Conservation (phyloP, 345 rosid genomes). For the Angophora floribunda region DNA sequence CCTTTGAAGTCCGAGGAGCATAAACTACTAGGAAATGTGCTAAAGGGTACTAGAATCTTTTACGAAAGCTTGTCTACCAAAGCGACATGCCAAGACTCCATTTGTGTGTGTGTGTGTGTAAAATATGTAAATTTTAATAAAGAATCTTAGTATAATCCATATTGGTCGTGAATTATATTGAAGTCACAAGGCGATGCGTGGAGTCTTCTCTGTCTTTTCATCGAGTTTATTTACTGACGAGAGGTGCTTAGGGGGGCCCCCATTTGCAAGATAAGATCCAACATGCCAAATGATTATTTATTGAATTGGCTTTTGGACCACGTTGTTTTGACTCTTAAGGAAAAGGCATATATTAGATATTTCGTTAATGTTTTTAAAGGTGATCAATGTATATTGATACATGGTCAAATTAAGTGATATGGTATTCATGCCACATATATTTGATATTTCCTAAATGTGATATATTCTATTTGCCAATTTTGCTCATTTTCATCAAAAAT, state of each 20-base stretch:
- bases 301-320: not conserved
- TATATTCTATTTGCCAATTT: too few relatives aligned
- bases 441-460: not conserved
- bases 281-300: not conserved
- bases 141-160: not conserved
- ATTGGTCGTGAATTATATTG: not conserved
- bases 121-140: not conserved
- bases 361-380: not conserved
- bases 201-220: not conserved
- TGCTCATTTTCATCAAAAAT: too few relatives aligned
- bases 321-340: not conserved
- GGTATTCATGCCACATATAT: not conserved
- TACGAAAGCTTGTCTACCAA: not conserved
- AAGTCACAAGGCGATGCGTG: not conserved
- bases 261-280: not conserved
- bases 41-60: not conserved
- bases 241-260: not conserved
- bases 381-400: not conserved
- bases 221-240: not conserved
- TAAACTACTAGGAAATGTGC: not conserved
- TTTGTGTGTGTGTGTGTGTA: not conserved
- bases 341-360: not conserved
- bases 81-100: not conserved
- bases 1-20: not conserved
- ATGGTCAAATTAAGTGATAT: not conserved